Evolutionary conservation across 352 stramenopile species (phyloP), one percentile per base, ranked within the genome.

Genomic region (Globisporangium polare): DNA sequence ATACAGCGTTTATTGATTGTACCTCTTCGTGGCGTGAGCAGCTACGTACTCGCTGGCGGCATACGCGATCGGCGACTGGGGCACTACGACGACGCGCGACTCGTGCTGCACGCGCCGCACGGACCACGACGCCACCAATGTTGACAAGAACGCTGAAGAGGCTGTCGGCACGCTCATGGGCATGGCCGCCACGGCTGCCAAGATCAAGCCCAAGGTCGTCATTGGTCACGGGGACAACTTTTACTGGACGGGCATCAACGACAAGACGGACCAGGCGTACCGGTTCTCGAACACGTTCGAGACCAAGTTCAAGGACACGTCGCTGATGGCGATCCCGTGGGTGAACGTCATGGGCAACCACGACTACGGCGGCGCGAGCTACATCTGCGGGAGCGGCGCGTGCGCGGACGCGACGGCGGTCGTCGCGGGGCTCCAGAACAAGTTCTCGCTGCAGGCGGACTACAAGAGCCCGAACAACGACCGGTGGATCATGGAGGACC

Each of bases 401-500:
- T 68, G 62, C 35, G 46, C 33, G 5, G 57, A 62, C 62, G 37
- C 46, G 13, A 49, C 41, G 12, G 62, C 20, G 41, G 45, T 68
- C 29, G 42, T 68, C 47, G 33, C 27, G 20, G 62, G 54, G 22
- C 37, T 68, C 18, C 63, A 68, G 49, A 49, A 79, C 26, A 90
- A 90, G 58, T 95, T 95, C 56, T 62, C 55, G n/a, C 46, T 87
- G 10, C 87, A 96, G 68, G 73, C 78, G 31, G 64, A 86, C 53
- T 94, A 96, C 63, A 83, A 80, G 63, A 93, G 83, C 60, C 83
- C 83, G 1, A 84, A 92, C 52, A 72, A 78, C 57, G 75, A 96
- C 66, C 85, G 87, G 15, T 96, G 87, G 87, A 62, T 90, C 56
- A 78, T 96, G 70, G 68, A 73, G 4, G 87, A 89, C 53, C 85